Evolutionary conservation across 2,329 filamentous ascomycete genomes (phyloP), one percentile per base, ranked within the genome.

Genomic region (Colletotrichum spinosum): DNA sequence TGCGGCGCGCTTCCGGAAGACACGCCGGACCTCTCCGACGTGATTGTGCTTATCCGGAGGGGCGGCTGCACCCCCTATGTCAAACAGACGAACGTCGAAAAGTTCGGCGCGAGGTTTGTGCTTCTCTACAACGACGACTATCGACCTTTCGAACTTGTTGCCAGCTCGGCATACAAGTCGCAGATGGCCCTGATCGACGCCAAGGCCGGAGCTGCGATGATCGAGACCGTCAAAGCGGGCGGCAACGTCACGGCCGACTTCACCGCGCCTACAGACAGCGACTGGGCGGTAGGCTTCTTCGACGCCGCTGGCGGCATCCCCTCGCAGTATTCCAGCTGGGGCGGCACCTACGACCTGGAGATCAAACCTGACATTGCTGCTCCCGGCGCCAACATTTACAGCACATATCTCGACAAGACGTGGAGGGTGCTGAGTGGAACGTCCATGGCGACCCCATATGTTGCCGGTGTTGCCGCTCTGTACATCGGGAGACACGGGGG

Each of bases 381-480:
- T 0, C 80, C 81, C 3, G 80, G 81, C 46, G 77, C 79, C 49
- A 74, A 77, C 45, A 84, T 85, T 64, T 75, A 81, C 56, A 80
- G 79, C 25, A 83, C 81, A 2, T 83, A 78, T 63, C 79, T 79
- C 13, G 52, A 60, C 12, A 70, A 77, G 39, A 71, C 70, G 4
- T 75, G 72, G 42, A 76, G 76, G 12, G 75, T 84, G 2, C 73
- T 81, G 34, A 80, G 76, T 46, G 83, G 83, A 34, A 86, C 83
- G 2, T 81, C 79, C 6, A 84, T 85, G 83, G 79, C 82, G 6
- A 77, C 76, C 13, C 81, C 82, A 2, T 82, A 81, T 59, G 73
- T 82, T 11, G 81, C 81, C 13, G 82, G 81, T 34, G 73, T 79
- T 9, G 77, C 77, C 3, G 78, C 77, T n/a, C 74, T 80, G 9